Evolutionary conservation across 352 stramenopile species (phyloP).

Genomic region (Pilasporangium apinafurcum): DNA sequence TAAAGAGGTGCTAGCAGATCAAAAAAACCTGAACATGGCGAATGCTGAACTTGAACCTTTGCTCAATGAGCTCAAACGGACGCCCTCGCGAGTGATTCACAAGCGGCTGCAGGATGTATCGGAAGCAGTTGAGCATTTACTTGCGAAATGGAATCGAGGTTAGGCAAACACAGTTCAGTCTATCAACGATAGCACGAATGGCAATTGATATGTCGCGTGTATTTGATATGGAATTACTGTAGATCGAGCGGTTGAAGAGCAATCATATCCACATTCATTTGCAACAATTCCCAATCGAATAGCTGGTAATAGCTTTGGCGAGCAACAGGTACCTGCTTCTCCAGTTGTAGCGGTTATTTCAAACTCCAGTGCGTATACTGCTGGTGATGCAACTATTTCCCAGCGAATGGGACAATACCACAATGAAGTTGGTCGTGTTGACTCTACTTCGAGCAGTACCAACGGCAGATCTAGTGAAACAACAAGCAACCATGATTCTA

Average conservation of each 20-base stretch:
- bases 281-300: constrained; percentile 13
- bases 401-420: background rate
- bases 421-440: constrained; percentile 7
- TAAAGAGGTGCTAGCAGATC: constrained; percentile 42
- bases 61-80: constrained; percentile 46
- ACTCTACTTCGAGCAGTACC: constrained; percentile 2
- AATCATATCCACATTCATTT: background rate
- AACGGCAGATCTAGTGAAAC: constrained; percentile 15
- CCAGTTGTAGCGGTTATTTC: no score
- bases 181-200: no score
- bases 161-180: no score
- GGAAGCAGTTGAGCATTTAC: constrained; percentile 60
- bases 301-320: no score
- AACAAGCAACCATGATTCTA: no score
- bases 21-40: constrained; percentile 59
- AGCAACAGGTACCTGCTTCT: no score
- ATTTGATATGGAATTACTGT: background rate
- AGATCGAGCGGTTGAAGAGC: background rate
- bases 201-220: no score
- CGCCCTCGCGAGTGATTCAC: constrained; percentile 56
- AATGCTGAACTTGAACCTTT: constrained; percentile 54
- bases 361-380: no score
- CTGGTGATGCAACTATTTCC: no score
- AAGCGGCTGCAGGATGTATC: constrained; percentile 74
- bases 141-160: constrained; percentile 71